phyloP scores from a whole-genome alignment of 257 asterid species.

The Nicotiana noctiflora region DNA sequence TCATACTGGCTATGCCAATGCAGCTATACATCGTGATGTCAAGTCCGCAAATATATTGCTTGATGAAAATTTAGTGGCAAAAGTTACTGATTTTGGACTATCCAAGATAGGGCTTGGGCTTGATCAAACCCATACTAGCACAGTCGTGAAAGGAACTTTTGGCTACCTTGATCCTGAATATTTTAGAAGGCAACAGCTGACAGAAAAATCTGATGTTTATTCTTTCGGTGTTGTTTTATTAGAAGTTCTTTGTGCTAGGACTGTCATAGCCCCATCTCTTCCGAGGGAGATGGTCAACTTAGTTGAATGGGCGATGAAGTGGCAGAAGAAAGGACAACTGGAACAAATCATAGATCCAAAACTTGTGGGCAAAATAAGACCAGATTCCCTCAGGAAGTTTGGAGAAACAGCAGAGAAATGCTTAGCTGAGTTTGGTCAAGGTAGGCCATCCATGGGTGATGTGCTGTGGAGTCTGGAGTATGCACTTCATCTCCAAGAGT shows the following conservation, averaged over 20 bases:
- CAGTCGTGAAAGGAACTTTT: not conserved
- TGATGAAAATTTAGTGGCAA: not conserved
- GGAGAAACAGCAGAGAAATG: not conserved
- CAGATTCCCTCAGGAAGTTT: not conserved
- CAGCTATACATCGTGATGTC: not conserved
- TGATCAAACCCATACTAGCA: not conserved
- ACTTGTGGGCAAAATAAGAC: not conserved
- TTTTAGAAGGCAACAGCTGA: not conserved
- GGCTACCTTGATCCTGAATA: constrained; percentile 5
- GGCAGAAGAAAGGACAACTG: not conserved
- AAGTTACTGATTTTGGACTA: not conserved
- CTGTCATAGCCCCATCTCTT: not conserved
- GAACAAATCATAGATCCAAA: not conserved
- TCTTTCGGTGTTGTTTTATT: not conserved
- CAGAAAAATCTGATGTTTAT: constrained; percentile 1
- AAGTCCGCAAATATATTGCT: constrained; percentile 1
- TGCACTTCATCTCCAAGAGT: constrained; percentile 8
- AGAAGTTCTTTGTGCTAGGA: not conserved
- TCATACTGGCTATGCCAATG: not conserved
- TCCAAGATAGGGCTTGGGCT: not conserved
- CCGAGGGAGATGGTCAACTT: not conserved
- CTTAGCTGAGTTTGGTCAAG: not conserved
- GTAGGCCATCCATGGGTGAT: not conserved
- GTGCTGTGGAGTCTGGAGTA: not conserved
- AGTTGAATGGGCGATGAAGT: not conserved